Percentiles rank a stretch among this genome's conserved stretches.
These are phyloP conservation scores for Tolypocladium capitatum DNA, from an alignment of 2,329 filamentous ascomycete genomes.

Conservation along the genomic window DNA sequence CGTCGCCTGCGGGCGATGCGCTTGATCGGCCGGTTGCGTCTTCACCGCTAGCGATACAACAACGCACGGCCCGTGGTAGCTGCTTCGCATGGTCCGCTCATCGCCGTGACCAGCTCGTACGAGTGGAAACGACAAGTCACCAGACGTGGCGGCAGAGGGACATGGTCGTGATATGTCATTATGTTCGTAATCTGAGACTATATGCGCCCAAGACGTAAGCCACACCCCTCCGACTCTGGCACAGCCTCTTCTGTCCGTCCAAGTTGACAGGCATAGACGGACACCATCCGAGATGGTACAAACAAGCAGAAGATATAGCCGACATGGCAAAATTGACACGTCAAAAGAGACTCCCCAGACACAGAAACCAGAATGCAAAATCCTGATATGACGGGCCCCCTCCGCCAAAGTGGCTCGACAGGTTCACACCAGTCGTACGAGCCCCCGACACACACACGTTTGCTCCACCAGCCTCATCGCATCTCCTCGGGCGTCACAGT, in stretches of 20 bases:
- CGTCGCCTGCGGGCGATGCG: too few species aligned
- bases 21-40: background rate
- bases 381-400: background rate
- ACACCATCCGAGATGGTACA: background rate
- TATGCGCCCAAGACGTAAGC: background rate
- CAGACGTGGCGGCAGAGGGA: too few species aligned
- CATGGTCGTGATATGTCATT: background rate
- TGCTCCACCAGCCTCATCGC: constrained; percentile 15
- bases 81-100: background rate
- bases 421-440: background rate
- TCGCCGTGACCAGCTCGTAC: background rate
- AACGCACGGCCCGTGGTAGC: too few species aligned
- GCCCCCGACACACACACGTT: background rate
- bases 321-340: background rate
- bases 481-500: constrained; percentile 40
- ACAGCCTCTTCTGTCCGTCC: background rate
- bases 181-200: background rate
- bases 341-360: background rate
- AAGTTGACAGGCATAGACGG: background rate
- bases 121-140: background rate
- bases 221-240: background rate
- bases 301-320: background rate
- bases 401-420: background rate
- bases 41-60: too few species aligned
- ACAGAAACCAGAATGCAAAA: background rate